A percentile compares a stretch with the other conserved stretches of the same genome.
phyloP scores from a whole-genome alignment of 306 rosid genomes.

The Ochetophila trinervis region DNA sequence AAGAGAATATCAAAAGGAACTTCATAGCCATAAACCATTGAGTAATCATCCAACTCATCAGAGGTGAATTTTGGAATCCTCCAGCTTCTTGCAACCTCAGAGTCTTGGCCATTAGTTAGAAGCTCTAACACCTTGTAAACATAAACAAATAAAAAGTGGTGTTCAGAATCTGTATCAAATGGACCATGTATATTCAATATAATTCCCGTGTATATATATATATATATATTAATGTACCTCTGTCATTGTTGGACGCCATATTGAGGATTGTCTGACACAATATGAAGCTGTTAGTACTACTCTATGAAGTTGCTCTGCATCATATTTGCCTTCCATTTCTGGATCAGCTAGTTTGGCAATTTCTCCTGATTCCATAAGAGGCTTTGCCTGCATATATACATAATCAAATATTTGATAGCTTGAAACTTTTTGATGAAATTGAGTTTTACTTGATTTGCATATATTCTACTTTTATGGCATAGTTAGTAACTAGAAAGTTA shows the following conservation, averaged over 20 bases:
- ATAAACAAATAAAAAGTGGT: not conserved
- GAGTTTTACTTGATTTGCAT: too few relatives aligned
- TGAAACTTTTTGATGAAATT: too few relatives aligned
- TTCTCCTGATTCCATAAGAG: constrained; percentile 73
- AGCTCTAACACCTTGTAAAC: constrained; percentile 58
- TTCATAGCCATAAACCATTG: constrained; percentile 76
- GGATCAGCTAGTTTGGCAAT: constrained; percentile 68
- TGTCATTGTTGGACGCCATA: constrained; percentile 73
- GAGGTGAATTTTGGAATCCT: constrained; percentile 72
- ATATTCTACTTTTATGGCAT: not conserved
- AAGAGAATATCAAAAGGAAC: constrained; percentile 54
- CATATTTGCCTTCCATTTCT: constrained; percentile 58
- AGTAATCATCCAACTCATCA: constrained; percentile 82
- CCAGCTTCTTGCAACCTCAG: constrained; percentile 57
- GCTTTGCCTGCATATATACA: constrained; percentile 60
- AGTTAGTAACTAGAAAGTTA: too few relatives aligned
- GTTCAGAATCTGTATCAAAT: not conserved
- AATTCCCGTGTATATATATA: too few relatives aligned
- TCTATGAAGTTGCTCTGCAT: constrained; percentile 56
- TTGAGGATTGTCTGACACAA: constrained; percentile 74
- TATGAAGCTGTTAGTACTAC: constrained; percentile 70
- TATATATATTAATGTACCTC: constrained; percentile 43
- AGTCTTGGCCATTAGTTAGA: constrained; percentile 51
- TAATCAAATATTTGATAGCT: too few relatives aligned
- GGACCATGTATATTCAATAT: not conserved